These are phyloP conservation scores for Pholiota adiposa DNA, from an alignment of 1,284 basidiomycete species.

Conservation along the genomic window DNA sequence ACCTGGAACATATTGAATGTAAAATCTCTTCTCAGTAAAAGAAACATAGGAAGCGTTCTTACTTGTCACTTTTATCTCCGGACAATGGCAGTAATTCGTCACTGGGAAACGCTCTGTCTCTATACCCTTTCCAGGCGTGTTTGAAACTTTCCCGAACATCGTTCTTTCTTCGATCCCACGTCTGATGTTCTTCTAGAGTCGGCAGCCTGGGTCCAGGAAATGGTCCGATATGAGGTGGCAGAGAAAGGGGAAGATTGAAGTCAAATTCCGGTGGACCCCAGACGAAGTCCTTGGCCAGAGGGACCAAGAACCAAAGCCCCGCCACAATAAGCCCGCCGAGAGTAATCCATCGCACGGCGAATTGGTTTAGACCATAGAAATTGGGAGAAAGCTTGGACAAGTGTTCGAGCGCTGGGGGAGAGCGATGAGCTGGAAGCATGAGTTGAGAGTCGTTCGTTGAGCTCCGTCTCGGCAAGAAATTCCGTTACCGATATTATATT, in stretches of 20 bases:
- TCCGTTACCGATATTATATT: neutral
- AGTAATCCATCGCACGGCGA: neutral
- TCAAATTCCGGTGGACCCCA: neutral
- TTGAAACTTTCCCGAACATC: conserved; percentile 56
- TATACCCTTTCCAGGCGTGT: conserved; percentile 58
- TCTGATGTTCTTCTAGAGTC: neutral
- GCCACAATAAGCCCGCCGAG: neutral
- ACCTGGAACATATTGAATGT: conserved; percentile 33
- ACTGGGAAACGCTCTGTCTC: conserved; percentile 52
- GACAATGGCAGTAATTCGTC: conserved; percentile 59
- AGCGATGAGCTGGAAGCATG: conserved; percentile 8
- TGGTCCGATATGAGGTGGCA: neutral
- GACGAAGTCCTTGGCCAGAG: neutral
- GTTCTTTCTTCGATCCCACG: conserved; percentile 35
- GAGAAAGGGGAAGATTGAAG: neutral
- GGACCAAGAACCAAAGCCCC: neutral
- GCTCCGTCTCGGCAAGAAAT: neutral
- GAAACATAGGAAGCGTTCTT: neutral
- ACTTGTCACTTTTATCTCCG: conserved; percentile 36
- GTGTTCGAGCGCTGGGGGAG: neutral
- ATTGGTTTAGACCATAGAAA: neutral
- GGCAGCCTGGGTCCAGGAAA: neutral
- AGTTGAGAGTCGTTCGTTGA: neutral
- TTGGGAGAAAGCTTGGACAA: neutral
- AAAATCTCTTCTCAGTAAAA: neutral